phyloP scores from a whole-genome alignment of 306 rosid species.

The Lathyrus aphaca region DNA sequence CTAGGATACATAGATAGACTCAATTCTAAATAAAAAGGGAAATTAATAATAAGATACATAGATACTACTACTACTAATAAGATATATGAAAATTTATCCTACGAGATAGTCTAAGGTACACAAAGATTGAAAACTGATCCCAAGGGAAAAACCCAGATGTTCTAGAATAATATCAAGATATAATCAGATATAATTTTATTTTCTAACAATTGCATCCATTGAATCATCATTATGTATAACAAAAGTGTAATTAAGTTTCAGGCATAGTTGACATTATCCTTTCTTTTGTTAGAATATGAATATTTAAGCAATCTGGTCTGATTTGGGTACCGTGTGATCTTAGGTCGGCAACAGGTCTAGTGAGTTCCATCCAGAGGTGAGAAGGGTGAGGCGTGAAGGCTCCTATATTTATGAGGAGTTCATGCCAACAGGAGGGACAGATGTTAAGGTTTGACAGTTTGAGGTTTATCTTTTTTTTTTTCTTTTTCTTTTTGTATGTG shows the following conservation, averaged over 20 bases:
- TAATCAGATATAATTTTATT: background rate
- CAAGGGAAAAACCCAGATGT: background rate
- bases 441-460: conserved; percentile 78
- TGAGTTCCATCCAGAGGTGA: conserved; percentile 92
- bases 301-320: conserved; percentile 29
- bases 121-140: background rate
- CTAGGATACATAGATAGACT: background rate
- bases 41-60: background rate
- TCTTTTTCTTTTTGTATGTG: conserved; percentile 27
- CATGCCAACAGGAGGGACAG: conserved; percentile 99
- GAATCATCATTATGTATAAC: conserved; percentile 1
- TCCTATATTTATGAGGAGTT: conserved; percentile 96
- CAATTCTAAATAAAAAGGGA: background rate
- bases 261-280: conserved; percentile 24
- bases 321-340: conserved; percentile 38
- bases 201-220: background rate
- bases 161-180: background rate
- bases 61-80: no score
- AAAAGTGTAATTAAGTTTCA: conserved; percentile 23
- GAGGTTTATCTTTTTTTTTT: conserved; percentile 37
- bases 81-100: background rate
- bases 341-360: conserved; percentile 98
- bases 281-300: background rate
- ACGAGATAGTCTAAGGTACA: background rate
- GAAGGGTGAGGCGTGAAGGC: conserved; percentile 98